Evolutionary conservation across 202 grass and related monocot genomes (phyloP), one percentile per base, ranked within the genome.

Genomic region (Cymbopogon flexuosus): DNA sequence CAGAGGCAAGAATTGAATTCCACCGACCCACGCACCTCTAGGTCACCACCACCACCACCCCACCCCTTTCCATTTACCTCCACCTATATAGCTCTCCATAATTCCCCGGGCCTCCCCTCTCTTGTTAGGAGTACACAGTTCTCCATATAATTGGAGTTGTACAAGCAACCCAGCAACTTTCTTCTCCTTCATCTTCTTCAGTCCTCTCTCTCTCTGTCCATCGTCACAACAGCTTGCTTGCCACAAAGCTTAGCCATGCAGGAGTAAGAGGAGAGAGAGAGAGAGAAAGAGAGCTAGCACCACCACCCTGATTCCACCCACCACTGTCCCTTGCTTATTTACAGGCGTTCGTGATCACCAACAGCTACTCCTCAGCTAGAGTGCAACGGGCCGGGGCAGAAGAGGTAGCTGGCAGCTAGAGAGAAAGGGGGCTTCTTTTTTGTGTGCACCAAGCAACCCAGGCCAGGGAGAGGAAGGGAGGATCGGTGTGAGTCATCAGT

Each of bases 41-140:
- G 23, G 52, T 23, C 56, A 14, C 5, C 57, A 60, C 57, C 57
- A 60, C 56, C 56, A 58, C 54, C 54, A 23, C 21, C 49, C 16
- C 49, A 52, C 27, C 65, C 34, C 31, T 70, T 81, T 59, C 87
- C 72, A 77, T 89, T 85, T 89, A 89, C 87, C 83, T 85, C 72
- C 87, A 89, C 77, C 87, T 85, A 89, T 89, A 86, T 86, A 89
- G 67, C 79, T 45, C 78, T 39, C 78, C 83, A 33, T 72, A 81
- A 72, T 77, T 88, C 70, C 69, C 62, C 52, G 41, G 51, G n/a
- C 41, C 30, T 57, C 59, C 18, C 23, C 70, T 63, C 60, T 46
- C 68, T 78, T 34, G 15, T 24, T 10, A 70, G 9, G 14, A 85
- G 82, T 81, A 84, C 81, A 31, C 81, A 39, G 57, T 81, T 76